Evolutionary conservation across 352 stramenopile genomes (phyloP).

Genomic region (Phytophthora macrochlamydospora): DNA sequence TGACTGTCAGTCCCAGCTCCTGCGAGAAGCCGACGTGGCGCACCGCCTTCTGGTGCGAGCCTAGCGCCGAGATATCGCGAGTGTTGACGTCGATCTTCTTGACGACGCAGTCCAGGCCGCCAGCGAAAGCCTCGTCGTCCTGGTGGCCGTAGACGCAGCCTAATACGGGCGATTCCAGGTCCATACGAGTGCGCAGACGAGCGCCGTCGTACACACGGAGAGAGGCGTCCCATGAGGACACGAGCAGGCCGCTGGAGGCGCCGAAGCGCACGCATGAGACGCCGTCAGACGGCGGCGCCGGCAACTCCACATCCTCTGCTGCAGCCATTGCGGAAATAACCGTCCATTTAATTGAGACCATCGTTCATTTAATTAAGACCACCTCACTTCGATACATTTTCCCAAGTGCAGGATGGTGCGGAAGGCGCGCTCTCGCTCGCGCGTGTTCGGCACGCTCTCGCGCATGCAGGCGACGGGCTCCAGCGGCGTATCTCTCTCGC

Average conservation of each 20-base stretch:
- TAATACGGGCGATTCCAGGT: conserved; percentile 77
- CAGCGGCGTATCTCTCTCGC: conserved; percentile 13
- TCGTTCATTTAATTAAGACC: background rate
- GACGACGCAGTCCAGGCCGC: conserved; percentile 72
- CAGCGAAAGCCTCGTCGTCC: conserved; percentile 72
- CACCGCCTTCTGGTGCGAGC: conserved; percentile 56
- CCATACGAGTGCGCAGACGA: conserved; percentile 57
- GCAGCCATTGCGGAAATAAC: conserved; percentile 16
- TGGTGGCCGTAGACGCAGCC: conserved; percentile 64
- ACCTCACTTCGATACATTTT: background rate
- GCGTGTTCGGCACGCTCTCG: conserved; percentile 56
- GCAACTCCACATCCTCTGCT: conserved; percentile 51
- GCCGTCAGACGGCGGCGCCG: conserved; percentile 80
- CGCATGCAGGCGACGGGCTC: conserved; percentile 72
- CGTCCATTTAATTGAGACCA: no score
- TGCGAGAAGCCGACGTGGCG: conserved; percentile 62
- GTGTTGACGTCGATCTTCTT: conserved; percentile 63
- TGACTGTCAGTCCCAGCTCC: conserved; percentile 60
- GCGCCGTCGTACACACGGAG: conserved; percentile 74
- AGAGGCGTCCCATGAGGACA: conserved; percentile 78
- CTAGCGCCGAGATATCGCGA: conserved; percentile 36
- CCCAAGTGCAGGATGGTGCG: conserved; percentile 1
- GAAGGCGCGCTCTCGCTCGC: conserved; percentile 11
- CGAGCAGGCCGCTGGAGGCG: conserved; percentile 56
- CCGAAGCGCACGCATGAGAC: conserved; percentile 86